phyloP scores from a whole-genome alignment of 352 stramenopile species.

The Globisporangium cystogenes region DNA sequence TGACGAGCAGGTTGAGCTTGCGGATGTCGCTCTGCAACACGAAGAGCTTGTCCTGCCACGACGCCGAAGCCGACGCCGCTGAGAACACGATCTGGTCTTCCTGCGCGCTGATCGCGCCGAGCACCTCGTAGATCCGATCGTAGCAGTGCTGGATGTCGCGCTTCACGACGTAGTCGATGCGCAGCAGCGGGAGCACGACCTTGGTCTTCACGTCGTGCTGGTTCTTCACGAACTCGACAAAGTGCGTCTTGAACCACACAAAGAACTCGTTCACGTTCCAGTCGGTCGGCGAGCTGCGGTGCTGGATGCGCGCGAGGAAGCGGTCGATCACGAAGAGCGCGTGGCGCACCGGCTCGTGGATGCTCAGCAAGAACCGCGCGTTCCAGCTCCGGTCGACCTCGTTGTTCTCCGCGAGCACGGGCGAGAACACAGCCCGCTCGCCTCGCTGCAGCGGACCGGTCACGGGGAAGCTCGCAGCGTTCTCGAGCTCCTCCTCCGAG shows the following conservation, averaged over 20 bases:
- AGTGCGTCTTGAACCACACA: slow-evolving; percentile 73
- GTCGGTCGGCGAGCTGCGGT: slow-evolving; percentile 29
- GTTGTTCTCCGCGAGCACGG: slow-evolving; percentile 38
- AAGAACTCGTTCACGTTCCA: slow-evolving; percentile 74
- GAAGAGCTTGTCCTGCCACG: slow-evolving; percentile 38
- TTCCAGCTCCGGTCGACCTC: slow-evolving; percentile 69
- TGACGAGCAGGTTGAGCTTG: slow-evolving; percentile 60
- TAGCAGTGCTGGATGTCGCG: slow-evolving; percentile 59
- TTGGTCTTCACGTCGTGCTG: slow-evolving; percentile 68
- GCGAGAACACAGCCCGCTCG: slow-evolving; percentile 60
- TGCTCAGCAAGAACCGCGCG: slow-evolving; percentile 60
- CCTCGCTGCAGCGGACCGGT: slow-evolving; percentile 33
- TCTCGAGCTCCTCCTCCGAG: slow-evolving; percentile 35
- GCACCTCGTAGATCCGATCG: slow-evolving; percentile 52
- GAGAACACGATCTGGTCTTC: slow-evolving; percentile 48
- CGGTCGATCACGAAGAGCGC: slow-evolving; percentile 80
- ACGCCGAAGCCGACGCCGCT: slow-evolving; percentile 33
- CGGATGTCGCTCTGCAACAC: slow-evolving; percentile 67
- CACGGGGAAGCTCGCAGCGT: slow-evolving; percentile 34
- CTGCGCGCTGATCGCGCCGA: slow-evolving; percentile 51
- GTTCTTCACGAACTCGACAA: slow-evolving; percentile 71
- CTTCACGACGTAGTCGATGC: slow-evolving; percentile 52
- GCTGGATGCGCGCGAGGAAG: slow-evolving; percentile 60
- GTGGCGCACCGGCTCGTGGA: slow-evolving; percentile 79
- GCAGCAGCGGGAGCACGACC: slow-evolving; percentile 59